Evolutionary conservation across 768 basidiomycete genomes (phyloP).

Genomic region (Porphyrellus cyaneotinctus): DNA sequence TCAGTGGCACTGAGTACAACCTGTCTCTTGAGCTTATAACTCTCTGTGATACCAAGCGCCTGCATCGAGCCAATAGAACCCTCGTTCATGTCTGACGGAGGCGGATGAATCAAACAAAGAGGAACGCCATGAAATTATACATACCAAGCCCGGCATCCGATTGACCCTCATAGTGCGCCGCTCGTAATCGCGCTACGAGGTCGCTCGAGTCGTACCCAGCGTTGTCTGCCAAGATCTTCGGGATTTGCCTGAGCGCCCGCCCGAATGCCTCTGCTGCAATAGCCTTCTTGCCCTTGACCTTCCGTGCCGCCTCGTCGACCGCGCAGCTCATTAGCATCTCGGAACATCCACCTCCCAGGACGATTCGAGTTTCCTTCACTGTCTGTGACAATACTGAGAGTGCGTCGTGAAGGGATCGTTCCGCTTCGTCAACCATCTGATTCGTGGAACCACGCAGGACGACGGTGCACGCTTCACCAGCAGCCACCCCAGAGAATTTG

Average conservation of each 20-base stretch:
- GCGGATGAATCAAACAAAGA: neutral
- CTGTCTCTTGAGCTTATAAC: conserved; percentile 95
- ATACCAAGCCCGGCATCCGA: conserved; percentile 83
- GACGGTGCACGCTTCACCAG: conserved; percentile 96
- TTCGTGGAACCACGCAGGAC: conserved; percentile 95
- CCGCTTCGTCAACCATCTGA: conserved; percentile 99
- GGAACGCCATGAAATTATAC: conserved; percentile 22
- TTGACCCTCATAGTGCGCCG: conserved; percentile 90
- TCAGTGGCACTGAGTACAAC: conserved; percentile 93
- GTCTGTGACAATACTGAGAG: conserved; percentile 97
- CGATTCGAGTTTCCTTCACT: conserved; percentile 91
- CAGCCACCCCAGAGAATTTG: conserved; percentile 98
- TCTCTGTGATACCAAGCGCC: conserved; percentile 87
- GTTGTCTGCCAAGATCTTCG: conserved; percentile 95
- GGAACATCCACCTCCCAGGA: conserved; percentile 94
- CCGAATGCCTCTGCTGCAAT: conserved; percentile 92
- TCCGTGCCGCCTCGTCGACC: conserved; percentile 83
- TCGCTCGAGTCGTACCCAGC: conserved; percentile 98
- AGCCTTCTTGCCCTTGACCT: conserved; percentile 90
- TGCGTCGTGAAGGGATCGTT: conserved; percentile 95
- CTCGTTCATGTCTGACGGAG: conserved; percentile 73
- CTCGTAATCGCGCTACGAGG: conserved; percentile 82
- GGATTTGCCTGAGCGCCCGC: conserved; percentile 88
- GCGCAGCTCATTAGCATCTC: conserved; percentile 98
- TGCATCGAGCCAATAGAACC: conserved; percentile 87